Evolutionary conservation across 2,329 filamentous ascomycete species (phyloP).

Genomic region (Chaetomium sp.): DNA sequence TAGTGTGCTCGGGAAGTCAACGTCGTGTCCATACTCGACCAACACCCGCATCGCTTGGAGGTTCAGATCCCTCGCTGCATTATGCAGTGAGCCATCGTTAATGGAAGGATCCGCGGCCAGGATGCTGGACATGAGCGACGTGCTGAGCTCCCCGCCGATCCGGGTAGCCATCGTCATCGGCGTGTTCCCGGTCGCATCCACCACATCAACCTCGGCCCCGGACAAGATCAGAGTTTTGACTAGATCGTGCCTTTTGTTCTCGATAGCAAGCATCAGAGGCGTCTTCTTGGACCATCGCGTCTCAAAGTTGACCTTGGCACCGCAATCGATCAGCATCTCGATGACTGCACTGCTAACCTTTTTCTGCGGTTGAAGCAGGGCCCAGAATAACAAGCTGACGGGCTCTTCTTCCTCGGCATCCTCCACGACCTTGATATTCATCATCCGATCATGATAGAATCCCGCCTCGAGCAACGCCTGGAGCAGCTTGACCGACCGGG

Average conservation of each 20-base stretch:
- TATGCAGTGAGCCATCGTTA: constrained; percentile 62
- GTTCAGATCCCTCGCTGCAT: constrained; percentile 55
- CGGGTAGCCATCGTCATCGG: constrained; percentile 54
- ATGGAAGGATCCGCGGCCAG: constrained; percentile 49
- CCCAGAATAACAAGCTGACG: constrained; percentile 54
- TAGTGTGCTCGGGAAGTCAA: constrained; percentile 57
- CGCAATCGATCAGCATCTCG: constrained; percentile 46
- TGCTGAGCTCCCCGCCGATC: constrained; percentile 46
- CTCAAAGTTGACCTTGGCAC: constrained; percentile 53
- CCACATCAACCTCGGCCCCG: constrained; percentile 53
- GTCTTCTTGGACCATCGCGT: constrained; percentile 47
- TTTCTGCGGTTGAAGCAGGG: constrained; percentile 56
- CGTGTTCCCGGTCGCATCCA: constrained; percentile 51
- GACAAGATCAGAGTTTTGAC: constrained; percentile 50
- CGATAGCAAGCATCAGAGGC: constrained; percentile 54
- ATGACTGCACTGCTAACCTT: constrained; percentile 54
- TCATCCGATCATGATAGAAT: constrained; percentile 52
- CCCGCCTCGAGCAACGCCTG: constrained; percentile 49
- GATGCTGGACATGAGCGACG: constrained; percentile 48
- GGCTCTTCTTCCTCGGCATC: constrained; percentile 46
- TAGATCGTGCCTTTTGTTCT: constrained; percentile 48
- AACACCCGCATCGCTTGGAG: constrained; percentile 50
- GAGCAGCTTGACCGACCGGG: constrained; percentile 47
- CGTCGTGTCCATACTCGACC: constrained; percentile 52
- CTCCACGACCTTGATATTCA: constrained; percentile 37